Evolutionary conservation across 192 early-diverging fungal genomes (phyloP), one percentile per base, ranked within the genome.

Genomic region (Podila horticola): DNA sequence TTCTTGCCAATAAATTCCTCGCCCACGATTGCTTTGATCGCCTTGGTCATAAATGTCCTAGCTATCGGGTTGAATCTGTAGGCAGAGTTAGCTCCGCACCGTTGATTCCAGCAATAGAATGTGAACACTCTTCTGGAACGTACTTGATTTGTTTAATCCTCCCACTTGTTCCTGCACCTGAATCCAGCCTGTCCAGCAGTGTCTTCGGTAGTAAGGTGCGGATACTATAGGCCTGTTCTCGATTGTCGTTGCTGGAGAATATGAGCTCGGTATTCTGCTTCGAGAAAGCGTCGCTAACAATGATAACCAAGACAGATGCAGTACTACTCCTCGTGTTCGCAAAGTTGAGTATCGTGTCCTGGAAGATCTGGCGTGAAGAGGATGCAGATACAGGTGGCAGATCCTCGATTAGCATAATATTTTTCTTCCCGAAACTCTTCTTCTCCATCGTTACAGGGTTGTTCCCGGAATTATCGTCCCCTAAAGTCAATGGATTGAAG

Each of bases 31-130:
- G 79, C 82, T 51, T 75, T 82, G 22, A 92, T 83, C 0, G 86
- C 90, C 79, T 90, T 90, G 26, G 82, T 84, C 51, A 91, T 84
- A 48, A 91, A 84, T 6, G 90, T 91, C 10, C 84, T 83, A n/a
- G 91, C 91, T 33, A 91, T 86, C 0, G 90, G 88, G 17, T 89
- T 89, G 62, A 92, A 92, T 41, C 84, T 85, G 36, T 73, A 38
- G 26, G 49, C 19, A 26, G 49, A 45, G 55, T 52, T 48, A 36
- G 28, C 10, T 60, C 9, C 8, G 12, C 20, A 33, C 17, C 11
- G 66, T 12, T 41, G 12, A 33, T 20, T 31, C 7, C 3, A 17
- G 19, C 17, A 33, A 31, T 19, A 22, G 20, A 31, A 20, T 12
- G 51, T 22, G 19, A 34, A 33, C 9, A 52, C 2, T 15, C 5